Percentiles rank a stretch among this genome's conserved stretches.
Conservation (phyloP, 2,329 filamentous ascomycete species). For the Stemphylium beticola region DNA sequence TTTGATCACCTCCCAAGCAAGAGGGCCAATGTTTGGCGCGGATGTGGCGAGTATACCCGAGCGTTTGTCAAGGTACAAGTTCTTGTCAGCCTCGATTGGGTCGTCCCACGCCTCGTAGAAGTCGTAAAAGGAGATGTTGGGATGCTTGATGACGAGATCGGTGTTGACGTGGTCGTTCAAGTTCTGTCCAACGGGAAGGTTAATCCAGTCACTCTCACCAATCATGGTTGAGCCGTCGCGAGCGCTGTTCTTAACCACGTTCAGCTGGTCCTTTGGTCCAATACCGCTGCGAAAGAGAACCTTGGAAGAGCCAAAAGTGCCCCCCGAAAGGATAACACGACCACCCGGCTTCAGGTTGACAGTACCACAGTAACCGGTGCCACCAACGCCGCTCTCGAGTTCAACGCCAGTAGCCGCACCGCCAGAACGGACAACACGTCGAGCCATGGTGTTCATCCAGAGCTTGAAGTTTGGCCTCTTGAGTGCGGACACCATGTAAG, state of each 20-base stretch:
- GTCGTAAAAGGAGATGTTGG: constrained; percentile 66
- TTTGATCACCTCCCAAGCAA: constrained; percentile 66
- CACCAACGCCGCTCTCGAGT: constrained; percentile 65
- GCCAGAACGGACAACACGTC: constrained; percentile 68
- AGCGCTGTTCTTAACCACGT: constrained; percentile 52
- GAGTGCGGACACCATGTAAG: constrained; percentile 70
- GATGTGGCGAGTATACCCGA: constrained; percentile 68
- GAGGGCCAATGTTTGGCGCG: constrained; percentile 68
- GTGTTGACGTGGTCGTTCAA: constrained; percentile 64
- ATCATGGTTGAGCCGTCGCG: constrained; percentile 53
- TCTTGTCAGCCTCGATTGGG: constrained; percentile 50
- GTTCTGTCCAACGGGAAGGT: constrained; percentile 59
- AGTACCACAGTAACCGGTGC: constrained; percentile 61
- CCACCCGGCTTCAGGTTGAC: constrained; percentile 67
- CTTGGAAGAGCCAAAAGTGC: constrained; percentile 73
- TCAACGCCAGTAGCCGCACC: constrained; percentile 71
- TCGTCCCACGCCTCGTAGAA: constrained; percentile 66
- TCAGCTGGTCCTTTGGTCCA: constrained; percentile 61
- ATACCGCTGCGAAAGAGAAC: constrained; percentile 73
- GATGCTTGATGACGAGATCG: constrained; percentile 59
- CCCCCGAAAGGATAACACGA: constrained; percentile 71
- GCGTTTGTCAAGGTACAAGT: constrained; percentile 54
- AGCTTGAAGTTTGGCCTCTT: constrained; percentile 69
- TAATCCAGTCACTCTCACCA: constrained; percentile 55
- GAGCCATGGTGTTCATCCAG: constrained; percentile 70